These are phyloP conservation scores for Aspergillus cavernicola DNA, from an alignment of 495 filamentous ascomycete genomes.

Conservation along the genomic window DNA sequence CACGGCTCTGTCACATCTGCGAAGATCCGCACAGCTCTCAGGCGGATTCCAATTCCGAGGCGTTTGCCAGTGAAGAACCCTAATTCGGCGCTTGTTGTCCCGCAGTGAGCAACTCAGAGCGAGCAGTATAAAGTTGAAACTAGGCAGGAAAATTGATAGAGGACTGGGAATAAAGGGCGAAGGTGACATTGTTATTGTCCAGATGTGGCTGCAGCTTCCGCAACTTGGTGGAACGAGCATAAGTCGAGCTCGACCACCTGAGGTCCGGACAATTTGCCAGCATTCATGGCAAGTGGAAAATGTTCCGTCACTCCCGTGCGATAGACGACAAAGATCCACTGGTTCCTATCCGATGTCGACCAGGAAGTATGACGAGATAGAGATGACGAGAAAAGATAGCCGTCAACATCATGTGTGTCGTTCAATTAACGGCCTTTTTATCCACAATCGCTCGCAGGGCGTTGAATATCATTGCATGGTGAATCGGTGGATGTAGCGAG, in stretches of 20 bases:
- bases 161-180: neutral
- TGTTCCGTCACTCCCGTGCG: constrained; percentile 13
- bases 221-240: constrained; percentile 19
- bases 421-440: neutral
- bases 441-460: neutral
- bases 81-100: constrained; percentile 24
- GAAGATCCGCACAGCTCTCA: constrained; percentile 5
- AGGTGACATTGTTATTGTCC: constrained; percentile 15
- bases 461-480: neutral
- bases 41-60: neutral
- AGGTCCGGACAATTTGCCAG: constrained; percentile 19
- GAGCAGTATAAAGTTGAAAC: too few relatives aligned
- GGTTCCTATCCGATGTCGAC: neutral
- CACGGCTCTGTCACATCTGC: neutral
- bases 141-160: neutral
- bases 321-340: constrained; percentile 15
- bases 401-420: too few relatives aligned
- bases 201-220: constrained; percentile 35
- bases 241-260: constrained; percentile 19
- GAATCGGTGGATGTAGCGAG: neutral
- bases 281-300: constrained; percentile 9
- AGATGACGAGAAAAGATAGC: neutral
- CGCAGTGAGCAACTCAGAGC: constrained; percentile 13
- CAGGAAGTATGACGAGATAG: constrained; percentile 7
- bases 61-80: neutral